Conservation (phyloP, 2,329 filamentous ascomycete species). For the Rosellinia necatrix region DNA sequence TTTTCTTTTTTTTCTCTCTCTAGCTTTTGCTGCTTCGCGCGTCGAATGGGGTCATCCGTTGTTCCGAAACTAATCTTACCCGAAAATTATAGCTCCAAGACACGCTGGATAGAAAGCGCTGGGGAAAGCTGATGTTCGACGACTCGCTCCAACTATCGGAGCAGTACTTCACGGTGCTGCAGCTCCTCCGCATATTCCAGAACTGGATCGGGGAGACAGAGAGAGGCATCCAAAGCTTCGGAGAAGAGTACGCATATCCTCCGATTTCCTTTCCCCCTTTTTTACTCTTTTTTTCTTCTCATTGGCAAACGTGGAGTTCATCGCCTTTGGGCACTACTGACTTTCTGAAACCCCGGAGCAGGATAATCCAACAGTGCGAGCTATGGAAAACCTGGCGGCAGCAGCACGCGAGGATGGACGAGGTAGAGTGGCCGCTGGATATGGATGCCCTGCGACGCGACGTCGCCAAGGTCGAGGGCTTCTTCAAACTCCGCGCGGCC, state of each 20-base stretch:
- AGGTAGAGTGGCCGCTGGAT: constrained; percentile 12
- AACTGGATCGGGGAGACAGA: constrained; percentile 23
- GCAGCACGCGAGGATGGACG: constrained; percentile 3
- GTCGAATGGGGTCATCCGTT: too few species aligned
- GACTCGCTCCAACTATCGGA: constrained; percentile 25
- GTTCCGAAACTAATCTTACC: too few species aligned
- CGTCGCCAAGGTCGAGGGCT: background rate
- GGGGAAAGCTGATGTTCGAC: constrained; percentile 25
- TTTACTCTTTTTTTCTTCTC: too few species aligned
- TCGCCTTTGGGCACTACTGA: too few species aligned
- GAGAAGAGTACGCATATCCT: constrained; percentile 2
- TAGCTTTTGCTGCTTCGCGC: too few species aligned
- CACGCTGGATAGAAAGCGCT: constrained; percentile 21
- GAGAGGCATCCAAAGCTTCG: constrained; percentile 10
- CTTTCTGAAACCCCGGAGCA: background rate
- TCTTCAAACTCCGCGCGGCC: constrained; percentile 8
- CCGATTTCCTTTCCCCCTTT: background rate
- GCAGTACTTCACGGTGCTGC: constrained; percentile 26
- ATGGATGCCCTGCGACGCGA: constrained; percentile 6
- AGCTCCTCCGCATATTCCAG: constrained; percentile 25
- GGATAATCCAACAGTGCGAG: constrained; percentile 12
- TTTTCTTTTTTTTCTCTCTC: too few species aligned
- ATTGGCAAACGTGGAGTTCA: too few species aligned
- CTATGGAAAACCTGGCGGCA: constrained; percentile 7
- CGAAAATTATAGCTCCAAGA: constrained; percentile 16